Base-by-base conservation (phyloP, 1,284 basidiomycete genomes). In the Volvariella volvacea region DNA sequence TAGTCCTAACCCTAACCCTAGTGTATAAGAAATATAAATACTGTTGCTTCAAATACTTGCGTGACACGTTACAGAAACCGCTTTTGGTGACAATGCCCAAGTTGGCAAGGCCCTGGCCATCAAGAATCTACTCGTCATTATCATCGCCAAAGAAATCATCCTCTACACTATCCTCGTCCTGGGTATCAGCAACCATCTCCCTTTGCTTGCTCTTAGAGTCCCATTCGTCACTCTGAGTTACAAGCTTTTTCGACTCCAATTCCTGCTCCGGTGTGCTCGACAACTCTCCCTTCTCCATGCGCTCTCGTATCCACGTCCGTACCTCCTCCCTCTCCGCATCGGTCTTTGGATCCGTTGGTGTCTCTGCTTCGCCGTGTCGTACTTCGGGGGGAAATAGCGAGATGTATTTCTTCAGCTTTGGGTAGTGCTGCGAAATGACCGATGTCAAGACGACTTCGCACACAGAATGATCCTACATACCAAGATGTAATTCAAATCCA, bases 401-500 rank as follows among this genome's bases (percentile, higher is more conserved):
- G 36, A 93, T 81, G 60, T 93, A 94, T 68, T 88, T 92, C 57
- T 82, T 76, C 16, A 76, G 69, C 63, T 86, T 91, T 2, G 90
- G 87, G 56, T 84, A 88, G 60, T 89, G 76, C 85, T 90, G 48
- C 22, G n/a, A n/a, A n/a, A n/a, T n/a, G 38, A 16, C n/a, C 14
- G n/a, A 6, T 33, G 34, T 46, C 31, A 25, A 44, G 6, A 33
- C 15, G 4, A 15, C 8, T 16, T 19, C 33, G 10, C 1, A 14
- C 34, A 33, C 36, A 45, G 34, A 32, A 19, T 38, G 38, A 20
- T 38, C 15, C n/a, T 3, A 68, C 78, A 51, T 51, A 91, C 90
- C 59, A 89, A 55, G 40, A 91, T 77, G 56, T 94, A 94, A 59
- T 92, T 92, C 41, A 93, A 67, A 62, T 93, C 86, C 10, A 91